phyloP scores from a whole-genome alignment of 441 rosid genomes.

The Adansonia grandidieri region DNA sequence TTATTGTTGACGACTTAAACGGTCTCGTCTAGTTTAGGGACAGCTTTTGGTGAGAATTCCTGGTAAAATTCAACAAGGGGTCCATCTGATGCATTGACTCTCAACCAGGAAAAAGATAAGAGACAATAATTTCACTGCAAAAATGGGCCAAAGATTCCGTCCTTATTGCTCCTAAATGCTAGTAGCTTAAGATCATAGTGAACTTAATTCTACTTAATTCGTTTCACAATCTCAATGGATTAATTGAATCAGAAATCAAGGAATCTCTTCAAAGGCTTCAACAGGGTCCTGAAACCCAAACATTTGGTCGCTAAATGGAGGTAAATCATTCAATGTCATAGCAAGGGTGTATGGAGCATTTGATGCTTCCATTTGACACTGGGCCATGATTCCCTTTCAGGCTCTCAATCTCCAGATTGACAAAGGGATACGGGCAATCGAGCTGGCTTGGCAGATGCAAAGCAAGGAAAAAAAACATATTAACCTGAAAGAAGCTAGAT shows the following conservation, averaged over 20 bases:
- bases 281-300: too few relatives aligned
- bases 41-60: too few relatives aligned
- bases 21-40: neutral
- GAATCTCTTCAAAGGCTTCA: too few relatives aligned
- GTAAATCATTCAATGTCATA: too few relatives aligned
- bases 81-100: too few relatives aligned
- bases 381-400: neutral
- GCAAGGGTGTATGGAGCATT: neutral
- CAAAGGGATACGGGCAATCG: neutral
- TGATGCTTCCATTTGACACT: neutral
- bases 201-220: neutral
- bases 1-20: neutral
- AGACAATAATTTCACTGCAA: neutral
- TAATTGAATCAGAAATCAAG: too few relatives aligned
- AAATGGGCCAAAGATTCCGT: neutral
- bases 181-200: neutral
- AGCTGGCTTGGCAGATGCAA: slow-evolving; percentile 28
- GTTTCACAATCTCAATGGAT: too few relatives aligned
- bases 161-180: neutral
- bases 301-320: too few relatives aligned
- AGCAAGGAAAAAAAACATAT: slow-evolving; percentile 21
- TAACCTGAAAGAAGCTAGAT: slow-evolving; percentile 1
- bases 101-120: too few relatives aligned
- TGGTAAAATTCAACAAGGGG: too few relatives aligned
- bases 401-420: neutral